Conservation (phyloP, 495 filamentous ascomycete genomes). For the Aspergillus kassunensis region DNA sequence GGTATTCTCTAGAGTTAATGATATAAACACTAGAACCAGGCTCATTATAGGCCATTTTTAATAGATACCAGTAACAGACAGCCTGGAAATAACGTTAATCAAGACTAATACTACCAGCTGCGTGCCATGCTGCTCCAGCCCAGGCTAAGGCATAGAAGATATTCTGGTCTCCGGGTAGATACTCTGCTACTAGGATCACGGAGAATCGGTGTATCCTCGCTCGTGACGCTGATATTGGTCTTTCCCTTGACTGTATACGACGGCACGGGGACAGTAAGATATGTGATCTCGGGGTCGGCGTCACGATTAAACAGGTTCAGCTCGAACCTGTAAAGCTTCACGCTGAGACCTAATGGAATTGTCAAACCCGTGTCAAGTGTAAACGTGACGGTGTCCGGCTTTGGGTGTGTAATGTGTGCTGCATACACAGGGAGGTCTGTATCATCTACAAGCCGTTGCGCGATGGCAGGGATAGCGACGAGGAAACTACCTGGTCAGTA, state of each 20-base stretch:
- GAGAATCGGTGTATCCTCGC: constrained; percentile 33
- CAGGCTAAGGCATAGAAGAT: too few relatives aligned
- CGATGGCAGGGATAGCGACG: constrained; percentile 37
- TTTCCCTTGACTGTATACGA: constrained; percentile 30
- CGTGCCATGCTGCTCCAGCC: too few relatives aligned
- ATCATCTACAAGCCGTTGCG: constrained; percentile 37
- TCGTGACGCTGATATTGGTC: constrained; percentile 30
- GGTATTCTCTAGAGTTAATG: too few relatives aligned
- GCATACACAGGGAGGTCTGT: constrained; percentile 35
- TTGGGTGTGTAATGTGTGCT: constrained; percentile 32
- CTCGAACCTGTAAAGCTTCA: constrained; percentile 30
- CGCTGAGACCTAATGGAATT: constrained; percentile 28
- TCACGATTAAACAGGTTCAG: constrained; percentile 37
- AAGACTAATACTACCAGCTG: too few relatives aligned
- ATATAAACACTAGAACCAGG: too few relatives aligned
- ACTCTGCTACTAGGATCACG: too few relatives aligned
- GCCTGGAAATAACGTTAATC: too few relatives aligned
- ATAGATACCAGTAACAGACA: too few relatives aligned
- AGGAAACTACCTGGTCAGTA: constrained; percentile 13
- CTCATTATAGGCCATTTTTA: too few relatives aligned
- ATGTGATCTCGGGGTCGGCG: constrained; percentile 27
- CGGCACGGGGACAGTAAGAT: constrained; percentile 31
- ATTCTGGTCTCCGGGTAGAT: too few relatives aligned
- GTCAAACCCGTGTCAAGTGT: constrained; percentile 33
- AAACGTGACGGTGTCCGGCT: constrained; percentile 30